These are phyloP conservation scores for Annona cherimola DNA, from an alignment of 164 flowering plant species.

Conservation along the genomic window DNA sequence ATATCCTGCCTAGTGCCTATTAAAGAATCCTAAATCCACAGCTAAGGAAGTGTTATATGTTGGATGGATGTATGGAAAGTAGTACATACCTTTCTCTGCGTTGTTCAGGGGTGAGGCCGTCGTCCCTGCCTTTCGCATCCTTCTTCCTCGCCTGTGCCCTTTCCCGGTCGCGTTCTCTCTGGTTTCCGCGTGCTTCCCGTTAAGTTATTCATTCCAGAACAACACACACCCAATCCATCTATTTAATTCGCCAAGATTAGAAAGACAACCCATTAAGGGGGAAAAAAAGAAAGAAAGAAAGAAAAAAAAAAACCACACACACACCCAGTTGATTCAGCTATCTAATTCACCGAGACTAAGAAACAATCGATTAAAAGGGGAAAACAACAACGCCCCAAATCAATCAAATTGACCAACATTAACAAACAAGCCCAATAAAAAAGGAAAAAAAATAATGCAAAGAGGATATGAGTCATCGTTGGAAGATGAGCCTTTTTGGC, in stretches of 20 bases:
- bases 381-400: too few relatives aligned
- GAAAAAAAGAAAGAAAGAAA: neutral
- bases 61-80: too few relatives aligned
- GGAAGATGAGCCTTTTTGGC: too few relatives aligned
- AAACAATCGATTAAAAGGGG: too few relatives aligned
- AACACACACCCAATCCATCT: neutral
- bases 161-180: conserved; percentile 47
- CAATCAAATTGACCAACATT: too few relatives aligned
- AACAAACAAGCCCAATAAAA: too few relatives aligned
- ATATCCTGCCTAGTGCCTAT: too few relatives aligned
- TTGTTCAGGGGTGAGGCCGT: conserved; percentile 64
- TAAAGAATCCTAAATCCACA: too few relatives aligned
- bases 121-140: conserved; percentile 34
- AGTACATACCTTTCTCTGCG: conserved; percentile 68
- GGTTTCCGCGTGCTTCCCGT: conserved; percentile 37
- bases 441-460: too few relatives aligned
- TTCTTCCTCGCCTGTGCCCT: conserved; percentile 40
- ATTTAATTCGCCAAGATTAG: neutral
- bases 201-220: conserved; percentile 8
- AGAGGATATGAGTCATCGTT: conserved; percentile 14
- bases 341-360: too few relatives aligned
- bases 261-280: neutral
- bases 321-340: too few relatives aligned
- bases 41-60: too few relatives aligned
- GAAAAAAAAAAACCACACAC: neutral